Base-by-base conservation (phyloP, 176 grass and related monocot species). In the Aegilops bicornis region DNA sequence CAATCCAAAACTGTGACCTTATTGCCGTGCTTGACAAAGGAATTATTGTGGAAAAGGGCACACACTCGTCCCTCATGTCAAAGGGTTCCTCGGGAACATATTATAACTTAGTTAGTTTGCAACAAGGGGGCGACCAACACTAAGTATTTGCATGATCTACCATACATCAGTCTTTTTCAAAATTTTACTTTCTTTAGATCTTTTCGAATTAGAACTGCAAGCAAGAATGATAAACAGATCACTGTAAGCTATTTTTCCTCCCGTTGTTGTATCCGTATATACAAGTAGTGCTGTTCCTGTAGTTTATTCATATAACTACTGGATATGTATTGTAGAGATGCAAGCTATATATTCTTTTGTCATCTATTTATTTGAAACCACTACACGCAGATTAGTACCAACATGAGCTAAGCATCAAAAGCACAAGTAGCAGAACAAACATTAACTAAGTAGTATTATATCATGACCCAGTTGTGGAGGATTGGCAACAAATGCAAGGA, bases 21-120 rank as follows among this genome's bases (percentile, higher is more conserved):
- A 95, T 97, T 16, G 70, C 76, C 1, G 90, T 97, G 78, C 72
- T 97, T 2, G 85, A 97, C n/a, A 95, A 91, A 76, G 95, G 92
- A 52, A 84, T 71, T n/a, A 66, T 97, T 19, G 89, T 94, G 29
- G 92, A 97, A 79, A 94, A 91, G 54, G 95, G 95, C 17, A 97
- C 86, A 27, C 92, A 97, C 47, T 73, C 90, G 23, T 94, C 92
- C 1, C 95, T 97, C 79, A 89, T 97, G 78, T 85, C 88, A 31
- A 97, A 89, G 65, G 89, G 92, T 24, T 22, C 43, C 8, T 86
- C 72, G 0, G 95, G 92, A 29, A 78, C 84, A 64, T 97, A 97
- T 70, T 95, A 74, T 39, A 91, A 87, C 19, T 85, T 97, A 65
- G 91, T 95, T 7, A 89, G 64, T 45, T 86, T 97, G 83, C 90